phyloP scores from a whole-genome alignment of 345 rosid genomes.

The Garcia nutans region DNA sequence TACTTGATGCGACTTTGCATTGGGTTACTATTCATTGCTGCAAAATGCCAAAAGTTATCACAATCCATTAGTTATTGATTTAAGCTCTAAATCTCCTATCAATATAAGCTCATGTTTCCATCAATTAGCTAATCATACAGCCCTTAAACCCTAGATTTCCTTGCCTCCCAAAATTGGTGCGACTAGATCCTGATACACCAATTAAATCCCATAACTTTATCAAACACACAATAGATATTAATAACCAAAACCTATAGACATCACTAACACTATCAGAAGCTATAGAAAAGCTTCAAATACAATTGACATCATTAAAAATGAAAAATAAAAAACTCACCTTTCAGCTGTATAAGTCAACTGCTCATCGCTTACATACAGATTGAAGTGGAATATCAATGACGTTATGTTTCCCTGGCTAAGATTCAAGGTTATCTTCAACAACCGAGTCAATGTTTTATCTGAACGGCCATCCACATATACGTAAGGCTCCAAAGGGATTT shows the following conservation, averaged over 20 bases:
- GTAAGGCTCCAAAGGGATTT: conserved; percentile 65
- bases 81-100: background rate
- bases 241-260: background rate
- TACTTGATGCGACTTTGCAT: background rate
- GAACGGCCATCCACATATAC: conserved; percentile 65
- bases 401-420: conserved; percentile 60
- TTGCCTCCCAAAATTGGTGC: background rate
- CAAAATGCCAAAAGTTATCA: background rate
- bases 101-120: background rate
- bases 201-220: background rate
- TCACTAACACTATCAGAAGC: background rate
- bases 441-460: conserved; percentile 51
- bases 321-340: conserved; percentile 40
- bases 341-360: conserved; percentile 83
- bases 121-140: background rate
- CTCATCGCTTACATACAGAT: conserved; percentile 61
- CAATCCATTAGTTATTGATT: background rate
- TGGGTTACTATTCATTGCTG: background rate
- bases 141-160: background rate
- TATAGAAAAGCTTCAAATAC: background rate
- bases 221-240: background rate
- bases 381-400: conserved; percentile 66
- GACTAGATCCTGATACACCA: background rate
- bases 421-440: conserved; percentile 60
- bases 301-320: background rate